These are phyloP conservation scores for Dothiorella sarmentorum DNA, from an alignment of 2,329 filamentous ascomycete species.

Conservation along the genomic window DNA sequence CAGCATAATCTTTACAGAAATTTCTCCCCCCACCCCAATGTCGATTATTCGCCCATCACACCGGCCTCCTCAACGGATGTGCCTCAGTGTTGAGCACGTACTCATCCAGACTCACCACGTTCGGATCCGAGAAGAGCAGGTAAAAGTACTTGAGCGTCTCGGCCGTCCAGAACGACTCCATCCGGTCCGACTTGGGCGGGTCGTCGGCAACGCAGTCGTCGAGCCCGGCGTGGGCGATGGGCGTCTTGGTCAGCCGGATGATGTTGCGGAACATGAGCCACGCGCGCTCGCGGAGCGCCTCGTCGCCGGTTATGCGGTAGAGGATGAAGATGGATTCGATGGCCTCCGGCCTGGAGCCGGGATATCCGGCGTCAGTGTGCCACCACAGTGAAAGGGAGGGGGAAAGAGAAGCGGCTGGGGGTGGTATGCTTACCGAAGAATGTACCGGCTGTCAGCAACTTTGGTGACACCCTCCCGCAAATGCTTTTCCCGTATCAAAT, in stretches of 20 bases:
- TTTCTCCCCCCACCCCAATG: too few species aligned
- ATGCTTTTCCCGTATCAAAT: not conserved
- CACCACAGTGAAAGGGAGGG: not conserved
- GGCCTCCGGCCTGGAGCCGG: constrained; percentile 46
- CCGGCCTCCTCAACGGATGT: constrained; percentile 1
- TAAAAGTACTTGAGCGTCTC: constrained; percentile 52
- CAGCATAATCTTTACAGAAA: too few species aligned
- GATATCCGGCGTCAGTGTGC: not conserved
- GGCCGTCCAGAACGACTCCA: constrained; percentile 50
- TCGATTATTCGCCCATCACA: too few species aligned
- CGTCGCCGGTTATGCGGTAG: constrained; percentile 58
- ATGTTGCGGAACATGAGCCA: constrained; percentile 51
- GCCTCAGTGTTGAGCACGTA: constrained; percentile 40
- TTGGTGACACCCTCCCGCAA: not conserved
- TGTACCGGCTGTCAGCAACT: not conserved
- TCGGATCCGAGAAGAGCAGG: constrained; percentile 43
- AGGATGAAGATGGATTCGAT: constrained; percentile 60
- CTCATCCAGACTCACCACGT: constrained; percentile 44
- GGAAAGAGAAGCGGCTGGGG: not conserved
- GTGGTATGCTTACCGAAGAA: constrained; percentile 1
- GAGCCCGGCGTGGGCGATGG: constrained; percentile 45
- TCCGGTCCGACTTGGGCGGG: constrained; percentile 41
- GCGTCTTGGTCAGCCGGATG: constrained; percentile 40
- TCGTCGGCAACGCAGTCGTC: constrained; percentile 37
- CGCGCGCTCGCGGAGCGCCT: constrained; percentile 42